Base-by-base conservation (phyloP, 148 eudicot species). In the Camellia granthamiana region DNA sequence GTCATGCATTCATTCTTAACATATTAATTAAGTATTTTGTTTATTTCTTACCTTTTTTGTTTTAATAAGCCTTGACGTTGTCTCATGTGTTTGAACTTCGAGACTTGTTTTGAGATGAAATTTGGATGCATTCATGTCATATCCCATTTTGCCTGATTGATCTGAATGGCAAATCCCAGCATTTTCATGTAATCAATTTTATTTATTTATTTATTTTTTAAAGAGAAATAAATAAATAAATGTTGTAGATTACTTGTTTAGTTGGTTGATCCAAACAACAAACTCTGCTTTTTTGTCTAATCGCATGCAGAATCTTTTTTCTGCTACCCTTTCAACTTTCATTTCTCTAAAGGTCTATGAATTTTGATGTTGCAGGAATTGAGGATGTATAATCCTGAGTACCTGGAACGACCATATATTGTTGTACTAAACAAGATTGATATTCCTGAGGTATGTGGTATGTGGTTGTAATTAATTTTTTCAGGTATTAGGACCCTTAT, bases 351-450 rank as follows among this genome's bases (percentile, higher is more conserved):
- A 68, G 54, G 44, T 43, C 47, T 70, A 46, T 74, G 62, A 73
- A 7, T 56, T 58, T 66, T 78, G 58, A n/a, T 30, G 46, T 77
- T 82, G 78, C 90, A 93, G 97, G 97, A 93, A 84, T 80, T 93
- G 84, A 90, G 98, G 77, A 91, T 96, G 98, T 96, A 96, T 86
- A 96, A 96, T 91, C 99, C 98, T 69, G 94, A 91, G 68, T 96
- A 96, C 81, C 95, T 96, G 63, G 99, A 96, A 80, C 81, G 99
- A 49, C 99, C 97, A 65, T 90, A 86, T 78, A 81, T 96, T 72
- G 99, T 96, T n/a, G 99, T 92, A 73, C 90, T 96, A 59, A 96
- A 96, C 79, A 96, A 96, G 82, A 92, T 92, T 55, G 99, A 96
- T 87, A 87, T 92, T 82, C 97, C 95, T 74, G 84, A 91, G 99